A percentile compares a stretch with the other conserved stretches of the same genome.
Evolutionary conservation across 208 protist species (phyloP).

Genomic region (Leishmania tropica): DNA sequence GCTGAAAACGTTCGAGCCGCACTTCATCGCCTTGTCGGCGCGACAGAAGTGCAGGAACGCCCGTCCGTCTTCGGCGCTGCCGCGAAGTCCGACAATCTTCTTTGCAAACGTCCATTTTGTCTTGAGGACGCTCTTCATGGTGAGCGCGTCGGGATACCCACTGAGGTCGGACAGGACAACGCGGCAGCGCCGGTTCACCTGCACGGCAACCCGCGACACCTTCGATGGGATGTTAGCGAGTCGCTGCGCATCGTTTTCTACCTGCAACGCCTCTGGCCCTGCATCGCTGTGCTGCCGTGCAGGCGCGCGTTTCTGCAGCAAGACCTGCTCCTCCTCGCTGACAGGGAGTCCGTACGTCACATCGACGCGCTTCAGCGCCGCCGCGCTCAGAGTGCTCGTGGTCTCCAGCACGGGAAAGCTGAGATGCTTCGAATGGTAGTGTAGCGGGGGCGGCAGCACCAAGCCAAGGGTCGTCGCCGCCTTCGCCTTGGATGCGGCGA

Average conservation of each 20-base stretch:
- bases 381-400: slow-evolving; percentile 43
- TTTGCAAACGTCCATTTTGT: slow-evolving; percentile 73
- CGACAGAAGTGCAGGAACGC: slow-evolving; percentile 73
- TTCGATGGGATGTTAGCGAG: slow-evolving; percentile 88
- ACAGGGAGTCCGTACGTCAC: slow-evolving; percentile 83
- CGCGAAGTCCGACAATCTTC: slow-evolving; percentile 78
- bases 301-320: slow-evolving; percentile 69
- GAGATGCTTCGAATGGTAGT: slow-evolving; percentile 65
- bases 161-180: slow-evolving; percentile 77
- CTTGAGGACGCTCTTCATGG: slow-evolving; percentile 66
- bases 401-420: slow-evolving; percentile 77
- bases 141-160: slow-evolving; percentile 65
- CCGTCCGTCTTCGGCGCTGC: slow-evolving; percentile 55
- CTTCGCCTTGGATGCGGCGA: not conserved
- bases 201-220: slow-evolving; percentile 33
- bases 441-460: slow-evolving; percentile 67
- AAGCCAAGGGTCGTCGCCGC: slow-evolving; percentile 45
- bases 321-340: slow-evolving; percentile 68
- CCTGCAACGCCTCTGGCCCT: slow-evolving; percentile 53
- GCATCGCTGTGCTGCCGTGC: slow-evolving; percentile 57
- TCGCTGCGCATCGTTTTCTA: slow-evolving; percentile 85
- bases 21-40: slow-evolving; percentile 77
- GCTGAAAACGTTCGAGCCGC: slow-evolving; percentile 70
- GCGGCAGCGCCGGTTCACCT: slow-evolving; percentile 44
- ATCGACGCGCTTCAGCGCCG: slow-evolving; percentile 49